Conservation (phyloP, 345 rosid species). For the Eucalyptus albens region DNA sequence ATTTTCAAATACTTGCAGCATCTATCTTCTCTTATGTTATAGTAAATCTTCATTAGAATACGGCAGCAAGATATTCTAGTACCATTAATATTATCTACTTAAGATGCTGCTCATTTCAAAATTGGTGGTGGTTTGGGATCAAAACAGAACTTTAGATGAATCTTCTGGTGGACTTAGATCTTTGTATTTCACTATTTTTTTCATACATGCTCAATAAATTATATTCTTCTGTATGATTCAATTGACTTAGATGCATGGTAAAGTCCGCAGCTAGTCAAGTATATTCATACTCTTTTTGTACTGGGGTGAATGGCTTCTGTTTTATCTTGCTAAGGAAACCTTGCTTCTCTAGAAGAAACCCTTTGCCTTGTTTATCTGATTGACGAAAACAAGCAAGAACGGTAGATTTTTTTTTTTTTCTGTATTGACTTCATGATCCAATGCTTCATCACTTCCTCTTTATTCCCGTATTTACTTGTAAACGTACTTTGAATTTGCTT, state of each 20-base stretch:
- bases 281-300: neutral
- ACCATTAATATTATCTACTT: neutral
- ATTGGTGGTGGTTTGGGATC: neutral
- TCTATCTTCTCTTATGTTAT: neutral
- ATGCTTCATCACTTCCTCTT: neutral
- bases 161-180: neutral
- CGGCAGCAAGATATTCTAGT: neutral
- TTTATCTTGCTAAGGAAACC: neutral
- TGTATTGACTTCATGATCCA: neutral
- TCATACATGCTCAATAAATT: neutral
- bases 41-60: neutral
- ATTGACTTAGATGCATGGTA: neutral
- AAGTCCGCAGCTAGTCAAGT: neutral
- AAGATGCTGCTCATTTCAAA: neutral
- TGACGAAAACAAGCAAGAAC: neutral
- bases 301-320: neutral
- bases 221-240: neutral
- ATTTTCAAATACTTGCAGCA: neutral
- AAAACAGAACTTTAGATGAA: neutral
- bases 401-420: neutral
- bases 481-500: neutral
- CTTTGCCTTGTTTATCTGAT: neutral
- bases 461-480: neutral
- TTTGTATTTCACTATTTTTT: neutral
- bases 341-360: neutral